Base-by-base conservation (phyloP, 1,284 basidiomycete species). In the Apiotrichum gamsii region DNA sequence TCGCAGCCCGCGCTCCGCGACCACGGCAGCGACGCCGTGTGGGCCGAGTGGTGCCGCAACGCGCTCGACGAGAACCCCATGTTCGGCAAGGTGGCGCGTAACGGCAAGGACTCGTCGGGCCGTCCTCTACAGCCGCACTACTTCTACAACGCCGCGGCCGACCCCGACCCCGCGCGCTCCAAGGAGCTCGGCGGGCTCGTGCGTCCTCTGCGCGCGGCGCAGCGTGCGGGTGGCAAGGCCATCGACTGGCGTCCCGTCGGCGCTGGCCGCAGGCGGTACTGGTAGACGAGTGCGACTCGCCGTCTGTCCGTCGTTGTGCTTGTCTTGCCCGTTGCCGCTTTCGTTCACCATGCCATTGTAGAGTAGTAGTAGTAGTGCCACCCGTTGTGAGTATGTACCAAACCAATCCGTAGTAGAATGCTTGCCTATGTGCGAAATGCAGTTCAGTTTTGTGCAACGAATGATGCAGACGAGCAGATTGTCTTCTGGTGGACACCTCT, bases 211-310 rank as follows among this genome's bases (percentile, higher is more conserved):
- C 54, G 72, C 33, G 65, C 65, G 2, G 67, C 60, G 10, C 68
- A 70, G 54, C 52, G 70, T 25, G 64, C 58, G 10, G 69, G 69
- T 8, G 70, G 68, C 3, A 68, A 68, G 47, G 65, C 66, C n/a
- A 70, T 73, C 39, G 71, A 73, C 51, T 73, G 71, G 71, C 57
- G 71, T 19, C 71, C 71, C 18, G 71, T 73, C 8, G 70, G 71
- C 4, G 48, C 55, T 16, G 60, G 66, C 9, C 51, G 65, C 46
- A 59, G 68, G 54, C 51, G 56, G 29, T 62, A 58, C 25, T 53
- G 36, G 18, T 40, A 33, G 25, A 28, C 25, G 25, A 6, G 25
- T 6, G 11, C 25, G 25, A 28, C n/a, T n/a, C n/a, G n/a, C n/a
- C n/a, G n/a, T n/a, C n/a, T n/a, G n/a, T n/a, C n/a, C n/a, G n/a